phyloP scores from a whole-genome alignment of 2,329 filamentous ascomycete species.

The Cercospora beticola region DNA sequence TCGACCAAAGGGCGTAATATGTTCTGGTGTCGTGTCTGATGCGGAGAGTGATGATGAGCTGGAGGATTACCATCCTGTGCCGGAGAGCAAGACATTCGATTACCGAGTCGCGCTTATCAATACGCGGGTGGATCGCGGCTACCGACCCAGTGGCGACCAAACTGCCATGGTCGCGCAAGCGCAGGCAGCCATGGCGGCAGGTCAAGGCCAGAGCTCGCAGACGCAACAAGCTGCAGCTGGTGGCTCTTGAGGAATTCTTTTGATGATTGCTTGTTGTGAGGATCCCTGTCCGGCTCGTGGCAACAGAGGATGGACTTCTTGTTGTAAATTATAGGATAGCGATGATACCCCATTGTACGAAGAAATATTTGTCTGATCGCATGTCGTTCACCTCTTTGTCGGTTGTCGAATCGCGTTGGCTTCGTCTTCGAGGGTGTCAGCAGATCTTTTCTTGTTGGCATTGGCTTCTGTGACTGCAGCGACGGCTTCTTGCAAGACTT shows the following conservation, averaged over 20 bases:
- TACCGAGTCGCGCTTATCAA: slow-evolving; percentile 55
- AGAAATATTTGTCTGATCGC: slow-evolving; percentile 16
- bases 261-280: slow-evolving; percentile 4
- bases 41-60: slow-evolving; percentile 75
- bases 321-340: slow-evolving; percentile 27
- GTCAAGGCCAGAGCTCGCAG: slow-evolving; percentile 6
- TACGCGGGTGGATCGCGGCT: slow-evolving; percentile 44
- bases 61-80: slow-evolving; percentile 42
- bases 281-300: not conserved
- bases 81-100: slow-evolving; percentile 62
- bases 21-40: slow-evolving; percentile 60
- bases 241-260: slow-evolving; percentile 1
- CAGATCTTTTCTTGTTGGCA: slow-evolving; percentile 27
- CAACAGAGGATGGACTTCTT: not conserved
- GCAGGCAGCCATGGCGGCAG: slow-evolving; percentile 20
- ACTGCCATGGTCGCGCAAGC: slow-evolving; percentile 24
- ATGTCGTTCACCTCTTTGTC: slow-evolving; percentile 20
- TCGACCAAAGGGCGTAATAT: slow-evolving; percentile 27
- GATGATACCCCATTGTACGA: slow-evolving; percentile 29
- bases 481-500: slow-evolving; percentile 58
- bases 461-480: slow-evolving; percentile 21
- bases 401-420: slow-evolving; percentile 23
- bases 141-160: slow-evolving; percentile 28
- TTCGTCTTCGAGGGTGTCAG: slow-evolving; percentile 28
- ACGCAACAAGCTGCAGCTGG: slow-evolving; percentile 1